Base-by-base conservation (phyloP, 1,284 basidiomycete species). In the Ustilago cynodontis region DNA sequence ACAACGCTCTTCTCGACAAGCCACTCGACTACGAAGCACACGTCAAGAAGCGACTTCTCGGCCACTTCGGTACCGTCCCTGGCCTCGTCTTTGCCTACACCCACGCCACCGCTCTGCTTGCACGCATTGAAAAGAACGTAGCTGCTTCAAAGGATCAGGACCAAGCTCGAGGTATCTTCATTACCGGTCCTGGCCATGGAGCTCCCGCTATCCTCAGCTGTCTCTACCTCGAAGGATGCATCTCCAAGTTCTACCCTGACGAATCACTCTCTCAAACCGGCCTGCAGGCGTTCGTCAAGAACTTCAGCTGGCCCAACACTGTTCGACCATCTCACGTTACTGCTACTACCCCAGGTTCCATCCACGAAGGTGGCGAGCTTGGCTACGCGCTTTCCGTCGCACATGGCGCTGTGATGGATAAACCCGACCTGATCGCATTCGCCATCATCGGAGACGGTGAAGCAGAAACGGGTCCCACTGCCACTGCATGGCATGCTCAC, bases 391-490 rank as follows among this genome's bases (percentile, higher is more conserved):
- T 95, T 45, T 89, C 91, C 37, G 93, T 94, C 11, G 90, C 93
- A 0, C 95, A 93, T 66, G 86, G 86, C 4, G 71, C 80, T 26
- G 86, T 94, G 77, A 94, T 95, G 92, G 94, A 95, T 86, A 92
- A 93, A 70, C 94, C 93, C 10, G 89, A 95, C 82, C 90, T 93
- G 22, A 90, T 95, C 76, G 90, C 92, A 18, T 89, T 91, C 52
- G 93, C 91, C 71, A 89, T 95, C 39, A 88, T 95, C 22, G 94
- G 94, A 37, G 94, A 95, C 73, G 94, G 94, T 37, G 94, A 95
- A 87, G 91, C 91, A 24, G 93, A 95, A 87, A 93, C 93, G 1
- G 93, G 43, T 28, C 52, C 66, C 22, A 72, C 76, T 13, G 59
- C 43, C 29, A 88, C 89, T 8, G 92, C 92, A 0, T 94, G 93